These are phyloP conservation scores for Hypoxylon fragiforme DNA, from an alignment of 495 filamentous ascomycete species.

Conservation along the genomic window DNA sequence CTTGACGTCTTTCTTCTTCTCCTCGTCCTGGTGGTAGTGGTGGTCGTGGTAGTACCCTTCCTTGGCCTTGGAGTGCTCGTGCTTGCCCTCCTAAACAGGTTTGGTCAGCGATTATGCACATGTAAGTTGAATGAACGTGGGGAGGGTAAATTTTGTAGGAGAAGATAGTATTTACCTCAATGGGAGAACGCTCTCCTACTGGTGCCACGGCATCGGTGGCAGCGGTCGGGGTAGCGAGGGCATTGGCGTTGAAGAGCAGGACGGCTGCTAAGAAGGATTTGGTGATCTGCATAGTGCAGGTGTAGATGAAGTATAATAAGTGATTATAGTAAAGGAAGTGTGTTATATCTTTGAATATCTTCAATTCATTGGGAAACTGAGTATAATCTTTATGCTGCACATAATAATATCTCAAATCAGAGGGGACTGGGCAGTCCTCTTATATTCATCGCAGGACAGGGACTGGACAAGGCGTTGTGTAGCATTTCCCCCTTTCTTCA, in stretches of 20 bases:
- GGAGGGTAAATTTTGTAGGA: not conserved
- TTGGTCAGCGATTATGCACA: no score
- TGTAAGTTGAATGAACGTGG: no score
- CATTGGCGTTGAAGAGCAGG: constrained; percentile 27
- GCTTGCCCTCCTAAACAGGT: not conserved
- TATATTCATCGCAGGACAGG: constrained; percentile 9
- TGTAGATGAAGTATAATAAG: not conserved
- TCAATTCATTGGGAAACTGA: not conserved
- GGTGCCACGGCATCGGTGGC: not conserved
- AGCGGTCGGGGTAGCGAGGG: constrained; percentile 28
- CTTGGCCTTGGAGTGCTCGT: not conserved
- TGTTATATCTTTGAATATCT: no score
- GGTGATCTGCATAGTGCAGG: constrained; percentile 23
- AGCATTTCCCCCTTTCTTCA: not conserved
- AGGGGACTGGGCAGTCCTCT: no score
- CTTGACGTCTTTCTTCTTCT: not conserved
- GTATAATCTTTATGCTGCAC: no score
- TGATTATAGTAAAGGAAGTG: not conserved
- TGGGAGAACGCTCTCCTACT: not conserved
- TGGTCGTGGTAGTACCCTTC: not conserved
- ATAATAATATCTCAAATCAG: no score
- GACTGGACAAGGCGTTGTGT: not conserved
- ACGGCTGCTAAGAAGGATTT: constrained; percentile 33
- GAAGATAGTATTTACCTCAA: not conserved
- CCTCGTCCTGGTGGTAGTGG: not conserved